Base-by-base conservation (phyloP, 2,329 filamentous ascomycete genomes). In the Colletotrichum sp. region DNA sequence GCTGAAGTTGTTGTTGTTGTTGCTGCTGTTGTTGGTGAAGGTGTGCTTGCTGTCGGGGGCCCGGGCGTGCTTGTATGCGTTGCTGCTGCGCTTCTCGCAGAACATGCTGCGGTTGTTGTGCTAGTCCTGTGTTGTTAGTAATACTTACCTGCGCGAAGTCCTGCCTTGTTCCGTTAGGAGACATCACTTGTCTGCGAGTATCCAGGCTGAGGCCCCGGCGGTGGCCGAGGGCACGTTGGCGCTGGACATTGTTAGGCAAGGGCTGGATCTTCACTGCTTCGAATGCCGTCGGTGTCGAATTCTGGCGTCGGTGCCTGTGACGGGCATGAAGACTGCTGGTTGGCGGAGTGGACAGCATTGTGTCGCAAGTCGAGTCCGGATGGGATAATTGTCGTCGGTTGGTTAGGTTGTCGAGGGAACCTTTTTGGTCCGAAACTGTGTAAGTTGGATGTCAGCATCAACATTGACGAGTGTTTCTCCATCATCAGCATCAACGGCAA, bases 71-170 rank as follows among this genome's bases (percentile, higher is more conserved):
- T 91, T 86, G 85, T 78, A 92, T 91, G 91, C 92, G 92, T 89
- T 96, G 95, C 93, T 95, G 92, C 92, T 96, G 95, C 93, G 94
- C 91, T 95, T 95, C 94, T 93, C 93, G 94, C 93, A 95, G 91
- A 88, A 92, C 90, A 91, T 95, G 94, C 91, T 96, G 94, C 91
- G 88, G 88, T 76, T 74, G 85, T 87, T 74, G 85, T 87, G 88
- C 82, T 88, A 88, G 86, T 90, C 88, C 88, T 89, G 87, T 84
- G 84, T 88, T 91, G 87, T 88, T 89, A 85, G 82, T 80, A 79
- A 85, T 89, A 87, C 88, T 89, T 89, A 90, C 87, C 87, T 85
- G 86, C 80, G 81, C 83, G 81, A 88, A 88, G 80, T 89, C 88
- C 86, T 90, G 89, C 82, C 86, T 79, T 67, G 83, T 82, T 68